Evolutionary conservation across 768 basidiomycete genomes (phyloP).

Genomic region (Pisolithus tinctorius): DNA sequence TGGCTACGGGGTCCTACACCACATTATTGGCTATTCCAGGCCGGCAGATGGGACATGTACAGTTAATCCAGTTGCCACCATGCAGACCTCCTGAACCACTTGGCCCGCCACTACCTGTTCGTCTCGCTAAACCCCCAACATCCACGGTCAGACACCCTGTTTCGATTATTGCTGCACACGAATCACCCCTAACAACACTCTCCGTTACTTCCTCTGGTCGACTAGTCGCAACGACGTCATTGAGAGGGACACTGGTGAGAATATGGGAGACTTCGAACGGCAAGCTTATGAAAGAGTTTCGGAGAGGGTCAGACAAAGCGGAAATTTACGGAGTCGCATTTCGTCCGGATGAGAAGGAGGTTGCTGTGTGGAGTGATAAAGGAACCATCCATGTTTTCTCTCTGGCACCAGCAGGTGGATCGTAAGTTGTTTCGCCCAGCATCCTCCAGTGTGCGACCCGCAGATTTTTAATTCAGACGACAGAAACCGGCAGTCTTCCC

Average conservation of each 20-base stretch:
- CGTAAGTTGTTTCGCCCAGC: conserved; percentile 40
- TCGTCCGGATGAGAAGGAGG: conserved; percentile 76
- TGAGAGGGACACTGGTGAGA: conserved; percentile 77
- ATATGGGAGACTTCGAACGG: conserved; percentile 78
- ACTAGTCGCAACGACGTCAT: conserved; percentile 77
- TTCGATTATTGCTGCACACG: conserved; percentile 81
- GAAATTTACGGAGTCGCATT: conserved; percentile 89
- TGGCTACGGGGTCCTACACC: conserved; percentile 71
- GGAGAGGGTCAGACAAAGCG: conserved; percentile 84
- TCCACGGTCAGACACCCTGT: conserved; percentile 57
- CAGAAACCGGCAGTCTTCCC: conserved; percentile 80
- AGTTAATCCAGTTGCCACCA: conserved; percentile 78
- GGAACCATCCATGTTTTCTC: conserved; percentile 90
- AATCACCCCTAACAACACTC: conserved; percentile 69
- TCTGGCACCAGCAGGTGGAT: conserved; percentile 54
- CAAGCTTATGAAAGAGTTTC: conserved; percentile 69
- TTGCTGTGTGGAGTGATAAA: conserved; percentile 94
- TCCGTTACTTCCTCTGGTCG: conserved; percentile 72
- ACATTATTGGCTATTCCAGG: conserved; percentile 85
- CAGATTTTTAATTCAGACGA: conserved; percentile 3
- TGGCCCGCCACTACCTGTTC: conserved; percentile 49
- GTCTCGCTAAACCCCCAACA: conserved; percentile 50
- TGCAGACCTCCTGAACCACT: conserved; percentile 55
- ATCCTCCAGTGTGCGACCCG: not conserved
- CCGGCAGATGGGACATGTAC: conserved; percentile 82